These are phyloP conservation scores for Brassica nigra DNA, from an alignment of 345 rosid genomes.

Conservation along the genomic window DNA sequence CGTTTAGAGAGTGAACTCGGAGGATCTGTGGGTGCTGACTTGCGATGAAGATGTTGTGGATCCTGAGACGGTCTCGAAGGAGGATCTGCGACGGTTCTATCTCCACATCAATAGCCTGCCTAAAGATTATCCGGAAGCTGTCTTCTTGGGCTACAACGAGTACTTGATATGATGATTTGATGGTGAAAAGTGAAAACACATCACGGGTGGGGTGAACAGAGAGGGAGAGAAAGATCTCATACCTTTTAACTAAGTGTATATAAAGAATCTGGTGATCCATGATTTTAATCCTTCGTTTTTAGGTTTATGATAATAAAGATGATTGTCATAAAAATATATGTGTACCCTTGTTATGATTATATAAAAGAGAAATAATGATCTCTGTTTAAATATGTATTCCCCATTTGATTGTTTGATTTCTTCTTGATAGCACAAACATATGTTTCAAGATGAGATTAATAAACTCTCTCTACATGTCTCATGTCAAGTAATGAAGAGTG, in stretches of 20 bases:
- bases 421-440: not conserved
- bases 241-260: constrained; percentile 36
- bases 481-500: too few relatives aligned
- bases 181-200: not conserved
- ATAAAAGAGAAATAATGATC: not conserved
- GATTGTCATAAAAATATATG: constrained; percentile 13
- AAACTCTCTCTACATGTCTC: too few relatives aligned
- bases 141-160: constrained; percentile 81
- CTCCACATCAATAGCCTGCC: constrained; percentile 79
- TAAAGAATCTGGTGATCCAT: constrained; percentile 35
- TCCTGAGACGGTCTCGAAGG: constrained; percentile 59
- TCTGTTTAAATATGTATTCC: not conserved
- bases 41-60: constrained; percentile 83
- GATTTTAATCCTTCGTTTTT: constrained; percentile 9
- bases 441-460: too few relatives aligned
- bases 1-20: constrained; percentile 92
- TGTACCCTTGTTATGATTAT: constrained; percentile 16
- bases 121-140: constrained; percentile 74
- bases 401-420: not conserved
- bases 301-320: constrained; percentile 8
- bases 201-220: constrained; percentile 45
- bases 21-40: constrained; percentile 95
- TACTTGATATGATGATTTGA: constrained; percentile 59
- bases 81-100: constrained; percentile 77
- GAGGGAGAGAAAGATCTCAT: constrained; percentile 41